Base-by-base conservation (phyloP, 192 early-diverging fungal species). In the Paraglomus occultum region DNA sequence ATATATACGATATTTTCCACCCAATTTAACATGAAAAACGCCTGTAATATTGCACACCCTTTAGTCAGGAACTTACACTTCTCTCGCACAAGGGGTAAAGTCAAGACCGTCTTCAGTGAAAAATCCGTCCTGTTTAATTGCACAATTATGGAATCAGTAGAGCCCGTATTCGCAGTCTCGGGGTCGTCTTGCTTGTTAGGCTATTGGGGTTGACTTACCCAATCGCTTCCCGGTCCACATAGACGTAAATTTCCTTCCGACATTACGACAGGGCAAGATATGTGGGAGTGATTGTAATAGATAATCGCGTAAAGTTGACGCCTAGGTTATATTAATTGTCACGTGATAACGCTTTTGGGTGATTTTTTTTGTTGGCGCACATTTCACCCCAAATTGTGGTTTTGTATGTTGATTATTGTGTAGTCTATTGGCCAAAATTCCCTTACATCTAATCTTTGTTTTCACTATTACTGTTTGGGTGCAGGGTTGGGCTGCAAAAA, bases 121-220 rank as follows among this genome's bases (percentile, higher is more conserved):
- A 18, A 51, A 45, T 40, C 46, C n/a, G n/a, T n/a, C 67, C 67
- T 70, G 50, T 31, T 47, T 45, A 70, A 3, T 31, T 31, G 31
- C 67, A 60, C 20, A 69, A 8, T 57, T 46, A 11, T 55, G 22
- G 8, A 59, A 49, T 12, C 1, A 39, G 46, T 55, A 50, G 7
- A 23, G 17, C 17, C 14, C 10, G 58, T 0, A 57, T 57, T 20
- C 15, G 54, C 42, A 31, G 48, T 5, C 17, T 57, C 11, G 6
- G 51, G 15, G 64, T 53, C 38, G 42, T 15, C 47, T 43, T 54
- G 52, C 43, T 10, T 51, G 20, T 8, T 40, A 42, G 39, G 64
- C 18, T 31, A 52, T 67, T 53, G 58, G 14, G 67, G 55, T 47
- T 50, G 50, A 17, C 67, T 59, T 45, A 70, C 67, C 67, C 67